Conservation (phyloP, 2,329 filamentous ascomycete genomes). For the Drechslerella dactyloides region DNA sequence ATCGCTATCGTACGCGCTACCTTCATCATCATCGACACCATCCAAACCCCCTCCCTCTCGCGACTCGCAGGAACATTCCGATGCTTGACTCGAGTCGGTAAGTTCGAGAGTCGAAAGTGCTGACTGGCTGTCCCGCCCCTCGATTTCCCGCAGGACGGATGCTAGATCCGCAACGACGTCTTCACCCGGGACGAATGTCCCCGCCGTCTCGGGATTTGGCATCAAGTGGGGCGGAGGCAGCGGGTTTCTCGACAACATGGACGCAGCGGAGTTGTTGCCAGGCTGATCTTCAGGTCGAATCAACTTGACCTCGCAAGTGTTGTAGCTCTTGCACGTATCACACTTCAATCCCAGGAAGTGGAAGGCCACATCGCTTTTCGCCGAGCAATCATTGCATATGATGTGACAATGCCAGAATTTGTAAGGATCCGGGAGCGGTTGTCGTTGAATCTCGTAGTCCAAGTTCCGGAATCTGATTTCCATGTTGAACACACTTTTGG, state of each 20-base stretch:
- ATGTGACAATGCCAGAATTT: slow-evolving; percentile 79
- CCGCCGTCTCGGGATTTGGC: slow-evolving; percentile 45
- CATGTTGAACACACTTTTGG: slow-evolving; percentile 97
- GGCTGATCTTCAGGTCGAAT: slow-evolving; percentile 59
- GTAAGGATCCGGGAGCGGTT: slow-evolving; percentile 91
- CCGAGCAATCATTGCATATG: slow-evolving; percentile 92
- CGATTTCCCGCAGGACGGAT: slow-evolving; percentile 45
- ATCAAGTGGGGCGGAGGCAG: slow-evolving; percentile 39
- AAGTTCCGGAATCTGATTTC: slow-evolving; percentile 90
- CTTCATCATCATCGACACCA: slow-evolving; percentile 6
- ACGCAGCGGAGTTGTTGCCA: slow-evolving; percentile 14
- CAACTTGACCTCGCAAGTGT: slow-evolving; percentile 71
- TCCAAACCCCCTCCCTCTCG: background rate
- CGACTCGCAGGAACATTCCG: slow-evolving; percentile 40
- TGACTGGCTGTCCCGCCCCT: slow-evolving; percentile 27
- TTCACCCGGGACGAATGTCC: slow-evolving; percentile 31
- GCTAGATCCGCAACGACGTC: slow-evolving; percentile 47
- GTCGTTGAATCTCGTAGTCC: slow-evolving; percentile 81
- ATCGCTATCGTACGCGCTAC: slow-evolving; percentile 25
- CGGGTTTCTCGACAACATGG: slow-evolving; percentile 23
- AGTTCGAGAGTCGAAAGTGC: slow-evolving; percentile 5
- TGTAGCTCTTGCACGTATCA: slow-evolving; percentile 72
- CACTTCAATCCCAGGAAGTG: slow-evolving; percentile 97
- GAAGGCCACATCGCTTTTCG: slow-evolving; percentile 82
- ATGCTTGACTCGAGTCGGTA: slow-evolving; percentile 29